Percentiles rank a stretch among this genome's conserved stretches.
These are phyloP conservation scores for Flaveria robusta DNA, from an alignment of 129 eudicot genomes.

Conservation along the genomic window DNA sequence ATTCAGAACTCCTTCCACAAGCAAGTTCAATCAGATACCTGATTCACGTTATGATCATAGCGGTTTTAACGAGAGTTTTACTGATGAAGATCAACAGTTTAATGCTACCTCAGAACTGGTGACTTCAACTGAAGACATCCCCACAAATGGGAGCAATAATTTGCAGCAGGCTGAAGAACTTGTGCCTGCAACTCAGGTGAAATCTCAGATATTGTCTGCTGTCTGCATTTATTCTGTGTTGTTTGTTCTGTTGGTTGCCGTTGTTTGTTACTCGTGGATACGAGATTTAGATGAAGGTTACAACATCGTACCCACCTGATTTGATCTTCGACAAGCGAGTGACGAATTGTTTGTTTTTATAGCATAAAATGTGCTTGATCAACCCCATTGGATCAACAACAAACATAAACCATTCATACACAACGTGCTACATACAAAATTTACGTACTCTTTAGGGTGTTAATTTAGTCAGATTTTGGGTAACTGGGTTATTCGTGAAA, in stretches of 20 bases:
- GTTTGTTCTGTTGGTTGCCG: constrained; percentile 1
- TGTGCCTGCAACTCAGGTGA: background rate
- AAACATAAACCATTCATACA: background rate
- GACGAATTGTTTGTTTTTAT: background rate
- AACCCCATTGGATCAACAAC: too few species aligned
- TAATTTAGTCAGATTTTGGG: background rate
- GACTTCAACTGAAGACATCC: constrained; percentile 3
- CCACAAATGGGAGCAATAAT: background rate
- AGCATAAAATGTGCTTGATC: too few species aligned
- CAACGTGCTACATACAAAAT: background rate
- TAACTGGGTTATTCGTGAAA: background rate
- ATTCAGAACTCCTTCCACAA: background rate
- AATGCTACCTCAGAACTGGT: background rate
- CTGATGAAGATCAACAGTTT: background rate
- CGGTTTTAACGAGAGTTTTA: background rate
- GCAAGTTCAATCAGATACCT: background rate
- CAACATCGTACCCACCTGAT: background rate
- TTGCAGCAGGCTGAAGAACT: constrained; percentile 18
- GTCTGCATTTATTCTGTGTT: background rate
- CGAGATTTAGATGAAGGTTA: background rate
- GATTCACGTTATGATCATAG: background rate
- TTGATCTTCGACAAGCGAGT: background rate
- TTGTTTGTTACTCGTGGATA: constrained; percentile 1
- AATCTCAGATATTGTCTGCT: background rate
- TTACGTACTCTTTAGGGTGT: background rate